phyloP scores from a whole-genome alignment of 75 land plant genomes.

The Isoetes taiwanensis region DNA sequence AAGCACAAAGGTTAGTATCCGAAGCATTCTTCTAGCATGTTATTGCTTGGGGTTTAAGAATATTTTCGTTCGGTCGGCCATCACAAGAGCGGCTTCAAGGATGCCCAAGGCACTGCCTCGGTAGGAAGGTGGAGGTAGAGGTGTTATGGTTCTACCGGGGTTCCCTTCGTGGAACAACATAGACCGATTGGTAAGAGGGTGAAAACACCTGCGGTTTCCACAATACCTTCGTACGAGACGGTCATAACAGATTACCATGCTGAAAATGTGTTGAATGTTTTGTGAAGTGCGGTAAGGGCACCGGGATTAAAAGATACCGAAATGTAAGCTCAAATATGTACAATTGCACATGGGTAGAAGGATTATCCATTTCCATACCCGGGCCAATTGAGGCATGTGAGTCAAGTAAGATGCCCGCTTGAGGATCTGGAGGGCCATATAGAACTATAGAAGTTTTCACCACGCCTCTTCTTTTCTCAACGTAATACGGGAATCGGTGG shows the following conservation, averaged over 20 bases:
- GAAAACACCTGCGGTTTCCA: slow-evolving; percentile 74
- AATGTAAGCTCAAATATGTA: too few relatives aligned
- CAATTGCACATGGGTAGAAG: too few relatives aligned
- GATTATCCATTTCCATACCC: too few relatives aligned
- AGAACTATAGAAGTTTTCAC: too few relatives aligned
- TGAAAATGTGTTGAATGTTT: slow-evolving; percentile 38
- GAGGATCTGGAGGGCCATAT: too few relatives aligned
- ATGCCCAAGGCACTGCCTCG: slow-evolving; percentile 20
- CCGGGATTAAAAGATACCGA: too few relatives aligned
- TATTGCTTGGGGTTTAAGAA: not conserved
- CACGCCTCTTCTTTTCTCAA: too few relatives aligned
- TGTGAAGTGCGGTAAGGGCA: too few relatives aligned
- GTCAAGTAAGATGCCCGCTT: too few relatives aligned
- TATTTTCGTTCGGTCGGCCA: slow-evolving; percentile 10
- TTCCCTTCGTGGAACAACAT: too few relatives aligned
- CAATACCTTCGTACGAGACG: slow-evolving; percentile 80
- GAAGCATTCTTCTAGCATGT: not conserved
- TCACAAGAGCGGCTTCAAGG: slow-evolving; percentile 11
- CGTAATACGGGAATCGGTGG: too few relatives aligned
- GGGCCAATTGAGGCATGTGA: too few relatives aligned
- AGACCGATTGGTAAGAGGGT: slow-evolving; percentile 68
- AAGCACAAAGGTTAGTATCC: slow-evolving; percentile 44
- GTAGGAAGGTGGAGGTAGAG: slow-evolving; percentile 32
- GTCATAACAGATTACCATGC: slow-evolving; percentile 53
- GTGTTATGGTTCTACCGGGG: slow-evolving; percentile 23